These are phyloP conservation scores for Podospora appendiculata DNA, from an alignment of 495 filamentous ascomycete species.

Conservation along the genomic window DNA sequence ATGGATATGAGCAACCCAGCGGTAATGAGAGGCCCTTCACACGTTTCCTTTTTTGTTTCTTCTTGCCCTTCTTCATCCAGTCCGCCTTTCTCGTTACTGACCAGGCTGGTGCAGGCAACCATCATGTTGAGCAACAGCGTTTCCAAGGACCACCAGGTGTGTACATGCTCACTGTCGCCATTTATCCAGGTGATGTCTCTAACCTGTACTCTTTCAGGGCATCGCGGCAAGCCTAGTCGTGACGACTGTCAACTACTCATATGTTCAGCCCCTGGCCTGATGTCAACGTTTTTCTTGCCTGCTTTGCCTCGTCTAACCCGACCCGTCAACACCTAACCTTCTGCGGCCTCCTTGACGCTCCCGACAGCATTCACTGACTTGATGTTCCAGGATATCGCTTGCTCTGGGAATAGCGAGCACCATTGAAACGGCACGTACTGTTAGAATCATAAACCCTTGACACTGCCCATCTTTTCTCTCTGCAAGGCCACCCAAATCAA, in stretches of 20 bases:
- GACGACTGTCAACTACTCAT: conserved; percentile 35
- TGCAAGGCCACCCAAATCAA: too few relatives aligned
- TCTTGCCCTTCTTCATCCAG: not conserved
- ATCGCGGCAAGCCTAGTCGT: conserved; percentile 38
- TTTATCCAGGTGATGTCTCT: not conserved
- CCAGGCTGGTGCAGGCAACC: conserved; percentile 22
- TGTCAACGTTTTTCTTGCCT: not conserved
- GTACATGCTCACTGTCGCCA: not conserved
- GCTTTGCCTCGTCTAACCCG: not conserved
- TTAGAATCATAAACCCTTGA: not conserved
- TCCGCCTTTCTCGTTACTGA: not conserved
- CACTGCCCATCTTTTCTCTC: not conserved
- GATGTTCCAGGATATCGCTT: conserved; percentile 22
- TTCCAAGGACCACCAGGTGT: conserved; percentile 45
- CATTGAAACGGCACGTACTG: conserved; percentile 17
- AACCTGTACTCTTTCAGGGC: conserved; percentile 24
- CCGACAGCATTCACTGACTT: not conserved
- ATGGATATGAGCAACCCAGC: conserved; percentile 40
- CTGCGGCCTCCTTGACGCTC: too few relatives aligned
- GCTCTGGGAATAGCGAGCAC: conserved; percentile 41
- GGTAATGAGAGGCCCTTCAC: not conserved
- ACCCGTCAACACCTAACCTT: not conserved
- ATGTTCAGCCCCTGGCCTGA: not conserved
- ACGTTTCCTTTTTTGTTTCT: not conserved
- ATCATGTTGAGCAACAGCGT: conserved; percentile 53